Base-by-base conservation (phyloP, 345 rosid genomes). In the Chamaenerion angustifolium region DNA sequence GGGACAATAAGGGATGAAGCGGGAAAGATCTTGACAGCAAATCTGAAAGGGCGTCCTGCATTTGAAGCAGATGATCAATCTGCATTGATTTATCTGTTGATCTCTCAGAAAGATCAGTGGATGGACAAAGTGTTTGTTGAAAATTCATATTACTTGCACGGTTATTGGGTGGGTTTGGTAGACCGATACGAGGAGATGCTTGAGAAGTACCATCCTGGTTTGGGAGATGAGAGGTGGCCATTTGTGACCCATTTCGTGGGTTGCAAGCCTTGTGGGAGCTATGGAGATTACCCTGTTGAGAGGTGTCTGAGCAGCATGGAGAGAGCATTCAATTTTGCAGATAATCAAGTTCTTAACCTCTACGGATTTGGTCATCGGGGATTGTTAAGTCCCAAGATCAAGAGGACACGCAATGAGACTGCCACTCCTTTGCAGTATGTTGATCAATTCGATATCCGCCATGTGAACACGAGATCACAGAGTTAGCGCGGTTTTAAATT, bases 31-130 rank as follows among this genome's bases (percentile, higher is more conserved):
- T 75, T 89, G 64, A 89, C 98, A 0, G 90, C 88, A 4, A 63
- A 76, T 68, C 71, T 90, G 59, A 90, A 86, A 48, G 95, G 95
- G 37, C 70, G 98, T 65, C 96, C 95, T 0, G 86, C 82, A 0
- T 90, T 90, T 23, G 94, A 90, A 72, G 98, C 94, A 0, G 95
- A 90, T 49, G 98, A 90, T 69, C 95, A 90, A 62, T 86, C 98
- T 8, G 95, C 95, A 42, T 72, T 90, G 72, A 85, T 90, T 23
- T 90, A 90, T 61, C 61, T 90, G 60, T 25, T 90, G 72, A 75
- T 90, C 52, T 83, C 94, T 0, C 80, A 81, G 66, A 83, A 83
- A 78, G 77, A 77, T 31, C 51, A 59, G 54, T 90, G 96, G 98
- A 86, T 86, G 80, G 81, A 80, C 55, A 90, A 76, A 66, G 94